These are phyloP conservation scores for Zymoseptoria crescenta DNA, from an alignment of 2,329 filamentous ascomycete genomes.

Conservation along the genomic window DNA sequence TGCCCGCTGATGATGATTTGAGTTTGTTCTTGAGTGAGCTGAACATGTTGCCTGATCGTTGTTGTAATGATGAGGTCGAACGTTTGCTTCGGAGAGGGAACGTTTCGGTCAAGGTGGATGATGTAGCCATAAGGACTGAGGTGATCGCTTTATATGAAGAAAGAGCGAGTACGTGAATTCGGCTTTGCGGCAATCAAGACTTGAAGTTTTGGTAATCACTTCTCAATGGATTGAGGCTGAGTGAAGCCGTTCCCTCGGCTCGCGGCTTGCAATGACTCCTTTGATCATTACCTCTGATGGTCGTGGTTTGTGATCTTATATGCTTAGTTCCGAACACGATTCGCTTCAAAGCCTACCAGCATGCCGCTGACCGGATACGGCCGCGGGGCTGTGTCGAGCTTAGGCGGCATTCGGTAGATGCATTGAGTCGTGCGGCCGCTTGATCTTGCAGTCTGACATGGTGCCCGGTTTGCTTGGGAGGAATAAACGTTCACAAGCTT, in stretches of 20 bases:
- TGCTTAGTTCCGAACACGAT: background rate
- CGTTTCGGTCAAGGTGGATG: background rate
- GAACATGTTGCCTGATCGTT: constrained; percentile 12
- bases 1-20: constrained; percentile 2
- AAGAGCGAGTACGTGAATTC: background rate
- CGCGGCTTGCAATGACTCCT: background rate
- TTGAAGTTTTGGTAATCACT: background rate
- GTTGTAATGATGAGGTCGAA: constrained; percentile 14
- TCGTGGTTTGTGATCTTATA: background rate
- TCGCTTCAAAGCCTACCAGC: background rate
- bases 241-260: background rate
- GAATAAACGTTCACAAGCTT: background rate
- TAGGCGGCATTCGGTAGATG: background rate
- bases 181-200: background rate
- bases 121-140: background rate
- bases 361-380: background rate
- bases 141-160: background rate
- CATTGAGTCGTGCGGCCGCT: background rate
- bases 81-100: constrained; percentile 7
- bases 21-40: constrained; percentile 18
- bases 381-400: background rate
- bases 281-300: background rate
- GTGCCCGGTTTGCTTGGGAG: background rate
- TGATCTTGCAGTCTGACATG: background rate
- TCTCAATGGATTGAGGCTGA: background rate